These are phyloP conservation scores for Infundibulicybe gibba DNA, from an alignment of 768 basidiomycete species.

Conservation along the genomic window DNA sequence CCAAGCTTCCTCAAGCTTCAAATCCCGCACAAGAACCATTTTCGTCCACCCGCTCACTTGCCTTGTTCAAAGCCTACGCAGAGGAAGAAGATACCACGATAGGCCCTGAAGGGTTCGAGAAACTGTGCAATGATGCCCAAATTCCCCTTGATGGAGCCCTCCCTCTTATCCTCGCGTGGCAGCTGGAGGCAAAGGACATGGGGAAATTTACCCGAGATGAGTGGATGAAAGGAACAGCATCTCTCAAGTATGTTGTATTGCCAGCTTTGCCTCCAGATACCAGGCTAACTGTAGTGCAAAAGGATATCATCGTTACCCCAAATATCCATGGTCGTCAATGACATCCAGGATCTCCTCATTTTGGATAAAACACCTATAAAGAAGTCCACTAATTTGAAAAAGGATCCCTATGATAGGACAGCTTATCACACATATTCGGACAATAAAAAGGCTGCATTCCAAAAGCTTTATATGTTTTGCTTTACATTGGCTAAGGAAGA, in stretches of 20 bases:
- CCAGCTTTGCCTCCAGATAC: neutral
- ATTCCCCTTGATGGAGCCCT: constrained; percentile 70
- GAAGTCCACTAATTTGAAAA: constrained; percentile 22
- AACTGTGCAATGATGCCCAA: constrained; percentile 64
- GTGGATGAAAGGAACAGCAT: constrained; percentile 58
- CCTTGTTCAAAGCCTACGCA: constrained; percentile 61
- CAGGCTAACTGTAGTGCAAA: constrained; percentile 1
- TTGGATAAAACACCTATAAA: constrained; percentile 38
- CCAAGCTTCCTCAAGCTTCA: constrained; percentile 14
- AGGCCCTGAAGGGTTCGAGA: constrained; percentile 70
- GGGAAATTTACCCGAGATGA: constrained; percentile 65
- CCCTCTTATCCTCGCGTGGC: constrained; percentile 77
- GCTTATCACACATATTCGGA: constrained; percentile 46
- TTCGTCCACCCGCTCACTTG: constrained; percentile 42
- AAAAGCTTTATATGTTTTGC: constrained; percentile 65
- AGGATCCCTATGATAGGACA: constrained; percentile 54
- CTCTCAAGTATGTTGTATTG: constrained; percentile 27
- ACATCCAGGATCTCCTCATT: constrained; percentile 65
- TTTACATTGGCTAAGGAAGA: constrained; percentile 69
- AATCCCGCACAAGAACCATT: constrained; percentile 36
- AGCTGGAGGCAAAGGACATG: constrained; percentile 67
- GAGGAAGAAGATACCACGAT: constrained; percentile 58
- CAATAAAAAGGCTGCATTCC: constrained; percentile 51
- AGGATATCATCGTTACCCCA: constrained; percentile 42
- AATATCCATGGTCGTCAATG: constrained; percentile 48